Percentiles rank a stretch among this genome's conserved stretches.
Conservation (phyloP, 495 filamentous ascomycete genomes). For the Penicillium silybi region DNA sequence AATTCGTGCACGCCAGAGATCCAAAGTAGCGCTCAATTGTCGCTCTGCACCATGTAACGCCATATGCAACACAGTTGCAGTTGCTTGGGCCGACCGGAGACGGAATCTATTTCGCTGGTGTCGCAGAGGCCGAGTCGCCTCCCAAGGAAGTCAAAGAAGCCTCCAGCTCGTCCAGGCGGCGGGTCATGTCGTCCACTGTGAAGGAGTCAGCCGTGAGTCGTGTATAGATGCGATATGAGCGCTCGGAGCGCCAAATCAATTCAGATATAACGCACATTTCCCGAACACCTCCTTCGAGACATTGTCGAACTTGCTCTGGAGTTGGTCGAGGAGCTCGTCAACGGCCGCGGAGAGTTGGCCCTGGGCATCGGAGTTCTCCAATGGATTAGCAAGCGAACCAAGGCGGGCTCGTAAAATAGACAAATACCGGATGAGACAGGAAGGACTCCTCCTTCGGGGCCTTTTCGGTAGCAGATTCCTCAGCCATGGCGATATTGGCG, state of each 20-base stretch:
- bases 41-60: slow-evolving; percentile 4
- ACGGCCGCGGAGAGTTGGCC: slow-evolving; percentile 70
- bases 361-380: slow-evolving; percentile 40
- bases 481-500: slow-evolving; percentile 16
- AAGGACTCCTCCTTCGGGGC: slow-evolving; percentile 17
- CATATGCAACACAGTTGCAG: not conserved
- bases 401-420: not conserved
- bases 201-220: slow-evolving; percentile 1
- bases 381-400: slow-evolving; percentile 3
- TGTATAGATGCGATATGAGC: not conserved
- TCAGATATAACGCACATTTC: slow-evolving; percentile 62
- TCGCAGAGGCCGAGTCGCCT: slow-evolving; percentile 14
- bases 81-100: no score
- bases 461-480: slow-evolving; percentile 18
- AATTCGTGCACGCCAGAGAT: not conserved
- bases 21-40: not conserved
- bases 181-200: slow-evolving; percentile 92
- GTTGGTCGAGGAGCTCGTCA: slow-evolving; percentile 77
- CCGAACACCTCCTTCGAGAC: slow-evolving; percentile 81
- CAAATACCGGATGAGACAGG: slow-evolving; percentile 21
- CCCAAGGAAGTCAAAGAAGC: slow-evolving; percentile 43
- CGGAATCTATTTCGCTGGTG: slow-evolving; percentile 19
- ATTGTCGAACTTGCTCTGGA: slow-evolving; percentile 78
- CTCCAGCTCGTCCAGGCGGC: slow-evolving; percentile 84
- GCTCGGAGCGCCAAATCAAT: not conserved